Conservation (phyloP, 2,329 filamentous ascomycete species). For the Penicillium sp. region DNA sequence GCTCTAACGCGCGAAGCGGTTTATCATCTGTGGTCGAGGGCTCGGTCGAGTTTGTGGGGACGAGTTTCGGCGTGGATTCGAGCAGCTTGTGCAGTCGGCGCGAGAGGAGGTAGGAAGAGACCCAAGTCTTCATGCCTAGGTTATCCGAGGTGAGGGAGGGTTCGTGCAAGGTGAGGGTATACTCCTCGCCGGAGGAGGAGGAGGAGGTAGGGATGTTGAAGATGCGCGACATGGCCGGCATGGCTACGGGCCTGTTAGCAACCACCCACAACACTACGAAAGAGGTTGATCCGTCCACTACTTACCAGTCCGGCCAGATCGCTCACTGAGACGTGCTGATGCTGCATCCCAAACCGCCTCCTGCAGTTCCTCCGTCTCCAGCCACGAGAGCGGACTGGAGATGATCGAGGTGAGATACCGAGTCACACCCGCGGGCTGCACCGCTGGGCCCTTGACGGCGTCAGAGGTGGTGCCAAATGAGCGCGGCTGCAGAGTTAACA, state of each 20-base stretch:
- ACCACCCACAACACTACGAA: neutral
- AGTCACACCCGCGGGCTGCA: constrained; percentile 47
- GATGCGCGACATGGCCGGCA: constrained; percentile 64
- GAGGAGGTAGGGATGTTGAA: constrained; percentile 60
- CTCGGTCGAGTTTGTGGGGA: constrained; percentile 30
- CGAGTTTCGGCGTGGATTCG: constrained; percentile 36
- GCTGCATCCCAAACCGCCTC: constrained; percentile 71
- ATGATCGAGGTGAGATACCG: constrained; percentile 54
- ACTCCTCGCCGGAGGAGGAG: constrained; percentile 44
- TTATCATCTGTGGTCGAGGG: constrained; percentile 22
- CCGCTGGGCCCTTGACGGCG: constrained; percentile 32
- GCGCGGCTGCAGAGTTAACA: constrained; percentile 68
- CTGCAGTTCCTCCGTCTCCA: constrained; percentile 48
- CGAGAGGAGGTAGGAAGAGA: constrained; percentile 83
- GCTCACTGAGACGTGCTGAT: constrained; percentile 77
- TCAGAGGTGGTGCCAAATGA: constrained; percentile 39
- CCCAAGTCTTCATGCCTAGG: constrained; percentile 94
- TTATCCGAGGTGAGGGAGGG: constrained; percentile 86
- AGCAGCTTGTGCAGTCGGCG: constrained; percentile 63
- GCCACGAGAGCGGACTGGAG: constrained; percentile 50
- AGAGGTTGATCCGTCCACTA: neutral
- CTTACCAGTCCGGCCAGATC: constrained; percentile 75
- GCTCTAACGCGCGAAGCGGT: constrained; percentile 64
- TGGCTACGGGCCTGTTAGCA: constrained; percentile 48
- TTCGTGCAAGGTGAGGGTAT: constrained; percentile 77